Evolutionary conservation across 768 basidiomycete species (phyloP).

Genomic region (Trametopsis cervina): DNA sequence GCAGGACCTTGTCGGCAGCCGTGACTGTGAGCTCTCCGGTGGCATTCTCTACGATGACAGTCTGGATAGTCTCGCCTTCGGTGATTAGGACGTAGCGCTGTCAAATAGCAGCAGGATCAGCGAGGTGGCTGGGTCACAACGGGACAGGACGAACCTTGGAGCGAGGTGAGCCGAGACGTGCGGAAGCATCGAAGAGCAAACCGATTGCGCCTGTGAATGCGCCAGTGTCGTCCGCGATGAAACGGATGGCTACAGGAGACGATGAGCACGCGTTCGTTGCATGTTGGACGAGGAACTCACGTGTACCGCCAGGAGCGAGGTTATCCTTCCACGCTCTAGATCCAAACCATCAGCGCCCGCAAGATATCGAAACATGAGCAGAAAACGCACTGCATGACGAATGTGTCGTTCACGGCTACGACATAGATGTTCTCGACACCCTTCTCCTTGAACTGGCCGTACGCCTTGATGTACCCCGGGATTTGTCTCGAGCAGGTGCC

Average conservation of each 20-base stretch:
- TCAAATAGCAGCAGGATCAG: conserved; percentile 22
- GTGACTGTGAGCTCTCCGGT: conserved; percentile 33
- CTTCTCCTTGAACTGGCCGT: conserved; percentile 67
- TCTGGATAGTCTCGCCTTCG: conserved; percentile 62
- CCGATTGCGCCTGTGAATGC: conserved; percentile 33
- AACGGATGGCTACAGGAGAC: conserved; percentile 24
- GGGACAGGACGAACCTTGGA: conserved; percentile 33
- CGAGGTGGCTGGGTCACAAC: neutral
- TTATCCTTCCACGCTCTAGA: conserved; percentile 66
- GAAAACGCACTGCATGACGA: conserved; percentile 42
- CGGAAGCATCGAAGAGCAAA: conserved; percentile 40
- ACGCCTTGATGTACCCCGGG: conserved; percentile 56
- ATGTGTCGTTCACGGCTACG: conserved; percentile 74
- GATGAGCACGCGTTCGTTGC: no score
- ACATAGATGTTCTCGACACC: conserved; percentile 67
- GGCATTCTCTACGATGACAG: conserved; percentile 40
- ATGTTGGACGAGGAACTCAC: conserved; percentile 28
- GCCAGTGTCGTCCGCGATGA: conserved; percentile 54
- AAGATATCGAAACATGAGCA: neutral
- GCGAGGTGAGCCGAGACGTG: conserved; percentile 58
- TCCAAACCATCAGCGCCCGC: neutral
- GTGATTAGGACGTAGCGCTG: conserved; percentile 60
- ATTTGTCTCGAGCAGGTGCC: conserved; percentile 61
- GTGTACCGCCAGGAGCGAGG: conserved; percentile 48
- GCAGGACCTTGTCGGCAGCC: conserved; percentile 36